Base-by-base conservation (phyloP, 2,329 filamentous ascomycete species). In the Fusarium sp. region DNA sequence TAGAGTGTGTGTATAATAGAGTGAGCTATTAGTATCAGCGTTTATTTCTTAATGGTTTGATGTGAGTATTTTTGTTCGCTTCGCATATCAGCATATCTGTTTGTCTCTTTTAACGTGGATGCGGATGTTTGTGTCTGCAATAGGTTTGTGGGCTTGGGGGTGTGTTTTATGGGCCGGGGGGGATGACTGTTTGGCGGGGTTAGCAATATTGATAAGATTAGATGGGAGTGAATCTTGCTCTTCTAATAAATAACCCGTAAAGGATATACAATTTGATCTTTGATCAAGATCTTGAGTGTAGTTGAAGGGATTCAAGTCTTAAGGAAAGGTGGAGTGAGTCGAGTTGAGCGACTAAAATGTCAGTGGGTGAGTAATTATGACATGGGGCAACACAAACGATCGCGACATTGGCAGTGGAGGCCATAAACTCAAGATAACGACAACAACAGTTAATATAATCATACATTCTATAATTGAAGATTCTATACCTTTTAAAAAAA, bases 291-390 rank as follows among this genome's bases (percentile, higher is more conserved):
- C 22, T 61, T 27, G 27, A 14, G 18, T 22, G 47, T 9, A 31
- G 47, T 14, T 54, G 47, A 54, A 34, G 27, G 1, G 27, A 11
- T n/a, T 18, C 18, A 2, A 52, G 47, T n/a, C 5, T 29, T 27
- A 2, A 27, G n/a, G 5, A 10, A 54, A 14, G 27, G 47, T 54
- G 47, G 47, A 54, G 47, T 54, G 18, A 54, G 47, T 54, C 3
- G 37, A 62, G 67, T 66, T 40, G 45, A 50, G 31, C 34, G 70
- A 73, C 59, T 70, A 59, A 35, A 35, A 69, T 56, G 47, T 42
- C 27, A 57, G 31, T 52, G 67, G 56, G 52, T 67, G 68, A 66
- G 65, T 64, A 47, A 61, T 58, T 71, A 62, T 74, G 66, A 67
- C 62, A 71, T 70, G 62, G 69, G 67, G 67, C 62, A 37, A 47